phyloP scores from a whole-genome alignment of 2,329 filamentous ascomycete species.

The Lachnellula willkommii region DNA sequence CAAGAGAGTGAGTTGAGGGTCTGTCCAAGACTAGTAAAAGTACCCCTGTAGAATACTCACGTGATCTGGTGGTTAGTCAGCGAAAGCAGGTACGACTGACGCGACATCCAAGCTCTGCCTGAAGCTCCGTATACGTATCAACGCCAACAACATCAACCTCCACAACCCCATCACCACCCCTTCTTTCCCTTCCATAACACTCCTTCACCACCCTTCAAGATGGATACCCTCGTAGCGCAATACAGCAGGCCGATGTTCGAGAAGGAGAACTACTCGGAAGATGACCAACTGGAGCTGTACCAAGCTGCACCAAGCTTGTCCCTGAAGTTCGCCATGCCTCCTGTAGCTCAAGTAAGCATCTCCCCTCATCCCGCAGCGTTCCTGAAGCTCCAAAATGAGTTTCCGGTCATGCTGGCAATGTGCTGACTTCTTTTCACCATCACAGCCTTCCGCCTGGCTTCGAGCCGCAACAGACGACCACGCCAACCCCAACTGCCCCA shows the following conservation, averaged over 20 bases:
- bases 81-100: constrained; percentile 12
- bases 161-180: constrained; percentile 8
- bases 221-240: constrained; percentile 90
- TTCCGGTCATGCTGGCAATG: not conserved
- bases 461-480: constrained; percentile 96
- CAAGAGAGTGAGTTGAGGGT: too few relatives aligned
- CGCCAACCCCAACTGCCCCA: constrained; percentile 92
- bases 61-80: constrained; percentile 7
- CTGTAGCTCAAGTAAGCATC: constrained; percentile 73
- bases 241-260: constrained; percentile 77
- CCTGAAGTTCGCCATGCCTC: constrained; percentile 91
- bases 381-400: constrained; percentile 9
- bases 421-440: constrained; percentile 14
- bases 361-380: constrained; percentile 3
- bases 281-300: constrained; percentile 69
- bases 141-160: constrained; percentile 22
- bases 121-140: constrained; percentile 23
- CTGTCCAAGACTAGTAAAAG: too few relatives aligned
- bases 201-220: constrained; percentile 36
- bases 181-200: constrained; percentile 13
- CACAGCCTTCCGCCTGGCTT: constrained; percentile 84
- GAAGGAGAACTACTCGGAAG: constrained; percentile 63
- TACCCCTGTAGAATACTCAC: not conserved
- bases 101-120: constrained; percentile 25
- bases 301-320: constrained; percentile 71